Conservation (phyloP, 1,284 basidiomycete genomes). For the Apiotrichum brassicae region DNA sequence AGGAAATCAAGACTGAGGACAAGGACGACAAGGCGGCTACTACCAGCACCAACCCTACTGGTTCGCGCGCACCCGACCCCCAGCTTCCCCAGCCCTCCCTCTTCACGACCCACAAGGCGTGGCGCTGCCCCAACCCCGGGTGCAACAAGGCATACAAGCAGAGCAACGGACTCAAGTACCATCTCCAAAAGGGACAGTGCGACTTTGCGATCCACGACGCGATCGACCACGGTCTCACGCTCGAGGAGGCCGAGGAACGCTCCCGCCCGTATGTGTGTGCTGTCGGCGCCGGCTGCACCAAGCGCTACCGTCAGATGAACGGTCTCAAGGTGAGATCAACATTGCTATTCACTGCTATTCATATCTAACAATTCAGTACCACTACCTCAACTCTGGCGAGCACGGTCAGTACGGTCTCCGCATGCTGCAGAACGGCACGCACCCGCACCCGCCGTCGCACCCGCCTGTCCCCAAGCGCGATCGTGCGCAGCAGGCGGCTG, state of each 20-base stretch:
- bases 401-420: conserved; percentile 82
- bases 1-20: neutral
- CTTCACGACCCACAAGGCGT: conserved; percentile 67
- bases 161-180: conserved; percentile 93
- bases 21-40: conserved; percentile 7
- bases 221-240: conserved; percentile 61
- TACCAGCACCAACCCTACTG: conserved; percentile 11
- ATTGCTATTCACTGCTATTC: conserved; percentile 17
- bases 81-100: conserved; percentile 39
- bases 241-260: conserved; percentile 72
- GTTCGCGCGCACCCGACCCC: conserved; percentile 22
- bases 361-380: conserved; percentile 55
- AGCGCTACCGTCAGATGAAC: conserved; percentile 98
- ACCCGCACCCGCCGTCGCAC: conserved; percentile 47
- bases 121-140: conserved; percentile 91
- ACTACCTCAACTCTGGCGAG: conserved; percentile 94
- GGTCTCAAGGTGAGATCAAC: conserved; percentile 55
- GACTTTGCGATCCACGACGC: conserved; percentile 76
- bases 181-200: conserved; percentile 74
- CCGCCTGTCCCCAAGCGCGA: conserved; percentile 23
- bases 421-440: conserved; percentile 75
- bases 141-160: conserved; percentile 99
- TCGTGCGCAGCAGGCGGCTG: conserved; percentile 8
- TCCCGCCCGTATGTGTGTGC: conserved; percentile 80
- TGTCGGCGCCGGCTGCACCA: conserved; percentile 73